Evolutionary conservation across 2,329 filamentous ascomycete species (phyloP), one percentile per base, ranked within the genome.

Genomic region (Botrytis medusae): DNA sequence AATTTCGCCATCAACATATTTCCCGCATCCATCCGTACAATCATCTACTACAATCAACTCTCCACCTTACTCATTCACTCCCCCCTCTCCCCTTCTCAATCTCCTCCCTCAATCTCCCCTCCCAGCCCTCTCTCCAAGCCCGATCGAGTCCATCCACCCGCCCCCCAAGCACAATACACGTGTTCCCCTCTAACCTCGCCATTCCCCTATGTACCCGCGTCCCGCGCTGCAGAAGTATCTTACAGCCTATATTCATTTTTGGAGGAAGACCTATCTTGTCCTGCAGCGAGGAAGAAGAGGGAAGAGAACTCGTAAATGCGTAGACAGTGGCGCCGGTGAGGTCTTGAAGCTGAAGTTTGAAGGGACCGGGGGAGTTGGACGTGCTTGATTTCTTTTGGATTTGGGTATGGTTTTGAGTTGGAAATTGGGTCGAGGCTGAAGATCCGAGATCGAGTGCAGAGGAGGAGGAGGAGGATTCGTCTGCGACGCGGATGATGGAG

Each of bases 321-420:
- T 90, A 93, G 0, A 92, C 85, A 76, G 88, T 90, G 20, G 85
- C 87, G 0, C 93, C 94, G 14, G 83, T 87, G 63, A 88, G 88
- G 83, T 99, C 96, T 81, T 98, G 93, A 73, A 99, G 79, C 0
- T 96, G 86, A 42, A 98, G 82, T 73, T 93, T 92, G 84, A 97
- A 94, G 37, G 93, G 91, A 0, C 92, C 79, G 32, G 22, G 18
- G 48, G 42, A 48, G 29, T 72, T 1, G n/a, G 57, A 18, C 1
- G 76, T 60, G 40, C 75, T 74, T 1, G 77, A 77, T 40, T 81
- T 80, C 10, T 29, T 42, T n/a, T 48, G 54, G 1, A 10, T 12
- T 37, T 44, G 68, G 6, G 6, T 46, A 37, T 22, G 81, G 80
- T 22, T 79, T 81, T 12, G 85, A 63, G 12, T 65, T 14, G n/a